These are phyloP conservation scores for Plasmodium gonderi DNA, from an alignment of 169 alveolate species.

Conservation along the genomic window DNA sequence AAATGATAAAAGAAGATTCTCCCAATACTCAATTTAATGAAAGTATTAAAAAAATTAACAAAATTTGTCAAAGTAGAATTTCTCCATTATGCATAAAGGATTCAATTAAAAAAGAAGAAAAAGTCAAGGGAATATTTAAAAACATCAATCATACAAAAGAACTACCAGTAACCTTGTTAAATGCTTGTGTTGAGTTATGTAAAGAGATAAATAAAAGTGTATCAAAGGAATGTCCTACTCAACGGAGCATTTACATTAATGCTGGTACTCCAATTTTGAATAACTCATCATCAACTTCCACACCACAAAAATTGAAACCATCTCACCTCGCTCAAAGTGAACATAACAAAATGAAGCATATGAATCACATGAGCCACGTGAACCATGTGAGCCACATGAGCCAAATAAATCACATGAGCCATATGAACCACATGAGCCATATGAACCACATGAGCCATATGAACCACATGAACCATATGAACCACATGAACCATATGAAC, in stretches of 20 bases:
- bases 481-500: too few species aligned
- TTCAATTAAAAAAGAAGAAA: slow-evolving; percentile 65
- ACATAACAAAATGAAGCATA: neutral
- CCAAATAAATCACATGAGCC: too few species aligned
- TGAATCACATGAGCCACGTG: neutral
- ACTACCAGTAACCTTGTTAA: slow-evolving; percentile 60
- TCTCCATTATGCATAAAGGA: slow-evolving; percentile 69
- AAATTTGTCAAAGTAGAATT: slow-evolving; percentile 65
- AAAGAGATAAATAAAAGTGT: slow-evolving; percentile 56
- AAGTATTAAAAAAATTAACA: slow-evolving; percentile 67
- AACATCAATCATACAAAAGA: slow-evolving; percentile 15
- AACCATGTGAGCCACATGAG: too few species aligned
- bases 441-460: too few species aligned
- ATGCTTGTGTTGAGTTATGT: slow-evolving; percentile 70
- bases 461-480: too few species aligned
- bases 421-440: too few species aligned
- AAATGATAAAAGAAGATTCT: slow-evolving; percentile 60
- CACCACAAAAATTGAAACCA: neutral
- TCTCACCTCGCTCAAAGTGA: neutral
- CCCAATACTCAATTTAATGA: slow-evolving; percentile 71
- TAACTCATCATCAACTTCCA: neutral
- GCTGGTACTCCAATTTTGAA: neutral
- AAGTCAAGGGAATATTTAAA: slow-evolving; percentile 24
- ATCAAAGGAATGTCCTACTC: slow-evolving; percentile 3
- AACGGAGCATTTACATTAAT: neutral